These are phyloP conservation scores for Halenospora varia DNA, from an alignment of 495 filamentous ascomycete species.

Conservation along the genomic window DNA sequence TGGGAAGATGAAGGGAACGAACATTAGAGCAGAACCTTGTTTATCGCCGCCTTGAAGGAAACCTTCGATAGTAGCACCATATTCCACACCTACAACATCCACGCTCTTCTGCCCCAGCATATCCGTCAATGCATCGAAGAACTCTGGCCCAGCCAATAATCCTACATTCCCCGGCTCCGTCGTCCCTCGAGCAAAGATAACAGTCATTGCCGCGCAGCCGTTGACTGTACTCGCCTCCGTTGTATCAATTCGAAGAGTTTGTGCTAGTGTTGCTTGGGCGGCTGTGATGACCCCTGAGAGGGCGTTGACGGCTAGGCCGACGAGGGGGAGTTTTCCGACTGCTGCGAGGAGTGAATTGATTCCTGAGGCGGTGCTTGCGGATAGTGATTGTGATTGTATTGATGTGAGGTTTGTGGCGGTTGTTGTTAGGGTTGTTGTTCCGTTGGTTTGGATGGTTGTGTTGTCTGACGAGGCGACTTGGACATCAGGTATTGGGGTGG, in stretches of 20 bases:
- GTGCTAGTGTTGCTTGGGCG: background rate
- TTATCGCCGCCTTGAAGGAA: constrained; percentile 34
- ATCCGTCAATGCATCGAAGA: constrained; percentile 25
- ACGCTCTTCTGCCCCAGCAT: constrained; percentile 26
- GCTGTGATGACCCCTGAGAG: background rate
- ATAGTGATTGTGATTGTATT: background rate
- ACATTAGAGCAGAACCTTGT: constrained; percentile 22
- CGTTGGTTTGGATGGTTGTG: too few relatives aligned
- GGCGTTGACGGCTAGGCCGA: background rate
- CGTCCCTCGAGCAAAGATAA: constrained; percentile 39
- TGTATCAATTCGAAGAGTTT: background rate
- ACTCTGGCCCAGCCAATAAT: constrained; percentile 27
- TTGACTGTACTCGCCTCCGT: constrained; percentile 45
- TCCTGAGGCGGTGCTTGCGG: background rate
- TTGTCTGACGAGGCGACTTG: background rate
- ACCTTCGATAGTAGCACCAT: constrained; percentile 30
- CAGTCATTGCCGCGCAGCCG: constrained; percentile 35
- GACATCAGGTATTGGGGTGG: background rate
- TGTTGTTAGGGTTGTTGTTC: background rate
- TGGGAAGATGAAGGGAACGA: background rate
- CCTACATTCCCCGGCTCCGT: constrained; percentile 33
- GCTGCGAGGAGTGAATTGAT: background rate
- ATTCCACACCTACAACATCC: constrained; percentile 37
- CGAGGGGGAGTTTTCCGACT: background rate
- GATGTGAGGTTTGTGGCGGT: background rate